Base-by-base conservation (phyloP, 441 rosid species). In the Gossypium schwendimanii region DNA sequence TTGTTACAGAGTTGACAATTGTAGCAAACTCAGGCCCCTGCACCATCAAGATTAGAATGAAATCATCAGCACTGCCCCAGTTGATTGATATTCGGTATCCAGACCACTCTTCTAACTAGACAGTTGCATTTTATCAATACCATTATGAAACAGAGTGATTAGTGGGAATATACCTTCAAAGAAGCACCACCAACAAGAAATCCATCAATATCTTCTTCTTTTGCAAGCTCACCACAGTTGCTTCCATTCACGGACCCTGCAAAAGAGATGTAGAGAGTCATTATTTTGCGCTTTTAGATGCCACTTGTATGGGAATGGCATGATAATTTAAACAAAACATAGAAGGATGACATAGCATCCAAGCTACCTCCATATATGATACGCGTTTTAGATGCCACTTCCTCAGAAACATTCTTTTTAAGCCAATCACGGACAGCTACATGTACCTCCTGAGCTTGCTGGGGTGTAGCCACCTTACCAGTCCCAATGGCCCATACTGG, bases 401-500 rank as follows among this genome's bases (percentile, higher is more conserved):
- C 99, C 36, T 85, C 91, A 3, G 96, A 95, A 76, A 91, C 81
- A 78, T 89, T 95, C 79, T 84, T 84, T 81, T 90, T 88, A 75
- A 95, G 98, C 99, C 99, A 95, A 73, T 82, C 95, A 9, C 96
- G 96, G 24, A 87, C 81, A 81, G 98, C 94, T 41, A 78, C 87
- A 74, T 93, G 98, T 58, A 93, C 99, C 85, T 93, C 99, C 81
- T 91, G 96, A 72, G 99, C 98, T 82, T 95, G 99, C 79, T 76
- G 79, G 2, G 97, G 97, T 20, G 96, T 80, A 74, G 99, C 97
- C 78, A 95, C 98, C 75, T 91, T 93, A 70, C 98, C 99, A 50
- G 98, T 93, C 77, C 98, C 98, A 79, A 95, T 93, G 71, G 99
- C 99, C 99, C 99, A 95, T 28, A 91, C 96, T 65, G 99, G 97